Evolutionary conservation across 768 basidiomycete genomes (phyloP), one percentile per base, ranked within the genome.

Genomic region (Rhodotorula taiwanensis): DNA sequence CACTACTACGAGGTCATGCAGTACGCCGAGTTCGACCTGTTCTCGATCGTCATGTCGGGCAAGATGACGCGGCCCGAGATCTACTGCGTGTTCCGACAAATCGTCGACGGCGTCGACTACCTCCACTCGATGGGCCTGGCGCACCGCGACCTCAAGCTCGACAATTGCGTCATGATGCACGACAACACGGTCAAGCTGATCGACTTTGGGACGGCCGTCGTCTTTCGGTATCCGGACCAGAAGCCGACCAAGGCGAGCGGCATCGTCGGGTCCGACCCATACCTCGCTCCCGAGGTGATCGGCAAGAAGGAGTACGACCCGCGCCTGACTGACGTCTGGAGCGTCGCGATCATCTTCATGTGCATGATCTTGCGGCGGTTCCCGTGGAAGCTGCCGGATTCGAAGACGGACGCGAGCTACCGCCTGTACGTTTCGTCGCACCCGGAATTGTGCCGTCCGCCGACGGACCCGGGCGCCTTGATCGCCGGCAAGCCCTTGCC

Each of bases 1-100:
- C 93, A 95, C 74, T 98, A 89, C 77, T 98, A 98, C 79, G 94
- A 99, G 87, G 95, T 94, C 59, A 99, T 99, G 95, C 94, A 98
- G 77, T 98, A 95, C 73, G 95, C 95, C 5, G 95, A 95, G 23
- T 95, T 85, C 74, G 95, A 99, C 78, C 85, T 99, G 60, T 99
- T 99, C 79, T 89, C 88, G 63, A 93, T 97, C 74, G 95, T 99
- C 81, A 99, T 99, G 95, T 92, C 93, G 21, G 89, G 90, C 68
- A 95, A 91, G 79, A 99, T 99, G 95, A 83, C 86, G 64, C 87
- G 95, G 28, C 92, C 93, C 55, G 94, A 99, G 77, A 92, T 97
- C 58, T 98, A 95, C 79, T 99, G 95, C 75, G 91, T 98, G 68
- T 98, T 98, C 78, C 88, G 92, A 64, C 95, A 99, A 77, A 97